These are phyloP conservation scores for Casuarina equisetifolia DNA, from an alignment of 306 rosid species.

Conservation along the genomic window DNA sequence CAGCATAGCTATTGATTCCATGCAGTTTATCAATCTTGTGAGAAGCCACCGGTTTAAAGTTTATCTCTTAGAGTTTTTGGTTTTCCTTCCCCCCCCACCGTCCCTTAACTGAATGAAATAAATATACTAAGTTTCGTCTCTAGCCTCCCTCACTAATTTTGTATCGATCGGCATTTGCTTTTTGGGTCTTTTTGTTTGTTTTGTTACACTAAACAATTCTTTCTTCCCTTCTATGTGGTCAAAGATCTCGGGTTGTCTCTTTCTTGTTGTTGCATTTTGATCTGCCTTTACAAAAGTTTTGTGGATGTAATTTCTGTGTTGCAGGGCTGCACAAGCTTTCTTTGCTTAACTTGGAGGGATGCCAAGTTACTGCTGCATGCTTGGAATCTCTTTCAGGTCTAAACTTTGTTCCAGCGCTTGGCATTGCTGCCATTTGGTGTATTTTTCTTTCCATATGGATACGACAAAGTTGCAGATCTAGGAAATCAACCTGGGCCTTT, in stretches of 20 bases:
- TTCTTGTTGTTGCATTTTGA: neutral
- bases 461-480: neutral
- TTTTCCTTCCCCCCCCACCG: too few species aligned
- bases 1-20: neutral
- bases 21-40: neutral
- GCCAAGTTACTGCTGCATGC: slow-evolving; percentile 83
- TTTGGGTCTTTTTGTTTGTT: neutral
- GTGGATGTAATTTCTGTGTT: slow-evolving; percentile 26
- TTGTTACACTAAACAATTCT: neutral
- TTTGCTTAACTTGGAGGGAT: slow-evolving; percentile 89
- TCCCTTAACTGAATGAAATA: neutral
- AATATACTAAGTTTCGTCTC: neutral
- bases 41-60: neutral
- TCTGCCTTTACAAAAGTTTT: slow-evolving; percentile 20
- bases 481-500: neutral
- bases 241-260: slow-evolving; percentile 23
- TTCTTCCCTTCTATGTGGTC: neutral
- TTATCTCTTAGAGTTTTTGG: neutral
- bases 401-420: slow-evolving; percentile 20
- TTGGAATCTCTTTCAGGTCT: slow-evolving; percentile 84
- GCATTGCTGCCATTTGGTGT: neutral
- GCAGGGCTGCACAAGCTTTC: slow-evolving; percentile 75
- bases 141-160: neutral
- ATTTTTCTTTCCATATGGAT: neutral
- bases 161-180: neutral